Evolutionary conservation across 441 rosid species (phyloP).

Genomic region (Euphorbia neoarborescens): DNA sequence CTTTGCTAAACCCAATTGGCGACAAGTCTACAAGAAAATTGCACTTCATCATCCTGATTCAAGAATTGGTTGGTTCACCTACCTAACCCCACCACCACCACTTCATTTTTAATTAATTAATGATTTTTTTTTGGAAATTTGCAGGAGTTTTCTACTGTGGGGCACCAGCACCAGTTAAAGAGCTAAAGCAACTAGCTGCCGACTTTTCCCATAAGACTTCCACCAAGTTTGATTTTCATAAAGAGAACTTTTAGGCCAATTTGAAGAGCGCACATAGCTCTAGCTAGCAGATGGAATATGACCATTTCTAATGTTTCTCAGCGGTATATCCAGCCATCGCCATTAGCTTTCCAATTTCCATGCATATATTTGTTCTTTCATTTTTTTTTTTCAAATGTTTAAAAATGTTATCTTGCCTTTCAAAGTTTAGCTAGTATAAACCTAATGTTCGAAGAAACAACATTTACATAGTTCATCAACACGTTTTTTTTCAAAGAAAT

Average conservation of each 20-base stretch:
- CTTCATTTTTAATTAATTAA: background rate
- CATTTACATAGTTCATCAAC: no score
- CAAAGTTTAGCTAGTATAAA: no score
- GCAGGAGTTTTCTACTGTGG: constrained; percentile 94
- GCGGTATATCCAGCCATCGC: background rate
- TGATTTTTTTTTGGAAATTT: background rate
- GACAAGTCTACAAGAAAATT: constrained; percentile 65
- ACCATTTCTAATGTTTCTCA: background rate
- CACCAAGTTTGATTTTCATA: constrained; percentile 83
- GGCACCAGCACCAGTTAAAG: constrained; percentile 59
- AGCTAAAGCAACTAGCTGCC: constrained; percentile 51
- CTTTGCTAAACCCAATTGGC: constrained; percentile 84
- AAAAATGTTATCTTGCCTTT: background rate
- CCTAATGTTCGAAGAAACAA: no score
- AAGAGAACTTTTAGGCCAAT: constrained; percentile 38
- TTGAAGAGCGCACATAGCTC: background rate
- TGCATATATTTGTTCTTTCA: background rate
- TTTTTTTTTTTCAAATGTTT: background rate
- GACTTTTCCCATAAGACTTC: constrained; percentile 76
- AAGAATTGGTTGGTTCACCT: constrained; percentile 49
- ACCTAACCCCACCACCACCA: constrained; percentile 8
- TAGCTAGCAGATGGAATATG: background rate
- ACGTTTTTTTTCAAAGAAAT: no score
- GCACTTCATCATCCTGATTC: constrained; percentile 48
- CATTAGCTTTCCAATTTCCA: background rate